Evolutionary conservation across 805 yeast genomes (phyloP).

Genomic region (Candida michaelii): DNA sequence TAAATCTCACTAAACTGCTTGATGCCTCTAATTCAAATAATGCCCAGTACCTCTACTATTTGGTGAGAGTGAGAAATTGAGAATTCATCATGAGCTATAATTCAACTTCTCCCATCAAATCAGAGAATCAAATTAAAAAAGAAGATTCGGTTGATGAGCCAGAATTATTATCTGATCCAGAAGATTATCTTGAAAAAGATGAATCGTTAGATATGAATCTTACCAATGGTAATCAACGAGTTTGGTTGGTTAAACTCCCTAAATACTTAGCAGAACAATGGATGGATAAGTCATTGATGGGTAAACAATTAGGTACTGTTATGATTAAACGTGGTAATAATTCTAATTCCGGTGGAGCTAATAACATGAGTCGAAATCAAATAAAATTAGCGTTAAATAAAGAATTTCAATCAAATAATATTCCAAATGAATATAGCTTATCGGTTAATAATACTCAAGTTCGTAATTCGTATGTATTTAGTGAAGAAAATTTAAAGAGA

Average conservation of each 20-base stretch:
- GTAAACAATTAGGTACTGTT: slow-evolving; percentile 78
- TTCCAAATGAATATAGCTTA: slow-evolving; percentile 86
- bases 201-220: slow-evolving; percentile 81
- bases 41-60: too few species aligned
- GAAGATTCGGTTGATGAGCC: slow-evolving; percentile 22
- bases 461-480: slow-evolving; percentile 81
- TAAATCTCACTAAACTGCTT: too few species aligned
- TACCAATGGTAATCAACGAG: slow-evolving; percentile 59
- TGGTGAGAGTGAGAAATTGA: background rate
- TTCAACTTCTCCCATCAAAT: slow-evolving; percentile 1
- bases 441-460: slow-evolving; percentile 76
- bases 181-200: slow-evolving; percentile 48
- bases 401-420: slow-evolving; percentile 23
- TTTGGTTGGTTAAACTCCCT: slow-evolving; percentile 93
- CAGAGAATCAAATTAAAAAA: slow-evolving; percentile 1
- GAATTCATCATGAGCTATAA: slow-evolving; percentile 1
- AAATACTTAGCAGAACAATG: slow-evolving; percentile 81
- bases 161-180: slow-evolving; percentile 42
- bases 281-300: slow-evolving; percentile 60
- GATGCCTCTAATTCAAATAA: too few species aligned
- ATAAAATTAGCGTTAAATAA: slow-evolving; percentile 58
- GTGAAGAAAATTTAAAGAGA: slow-evolving; percentile 76
- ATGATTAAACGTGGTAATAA: slow-evolving; percentile 57
- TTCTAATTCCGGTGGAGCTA: slow-evolving; percentile 3
- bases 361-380: slow-evolving; percentile 19